A percentile compares a stretch with the other conserved stretches of the same genome.
phyloP scores from a whole-genome alignment of 805 yeast species.

The Pichia eremophila region DNA sequence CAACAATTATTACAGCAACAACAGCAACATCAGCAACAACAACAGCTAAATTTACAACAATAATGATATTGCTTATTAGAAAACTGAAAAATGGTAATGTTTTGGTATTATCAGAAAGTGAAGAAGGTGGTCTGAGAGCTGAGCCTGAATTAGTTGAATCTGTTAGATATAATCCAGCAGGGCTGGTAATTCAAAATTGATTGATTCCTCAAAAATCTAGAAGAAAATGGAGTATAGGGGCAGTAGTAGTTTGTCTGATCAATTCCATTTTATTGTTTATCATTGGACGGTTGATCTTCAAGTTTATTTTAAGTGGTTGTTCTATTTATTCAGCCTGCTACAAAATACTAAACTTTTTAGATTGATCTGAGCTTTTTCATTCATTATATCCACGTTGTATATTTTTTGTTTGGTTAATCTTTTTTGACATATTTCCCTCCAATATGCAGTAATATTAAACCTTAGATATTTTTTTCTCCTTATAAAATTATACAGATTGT shows the following conservation, averaged over 20 bases:
- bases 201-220: background rate
- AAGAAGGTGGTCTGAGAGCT: slow-evolving; percentile 1
- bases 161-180: too few species aligned
- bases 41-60: background rate
- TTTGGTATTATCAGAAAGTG: background rate
- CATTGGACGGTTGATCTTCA: background rate
- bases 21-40: background rate
- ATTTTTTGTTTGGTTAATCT: too few species aligned
- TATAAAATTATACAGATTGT: too few species aligned
- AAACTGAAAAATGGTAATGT: background rate
- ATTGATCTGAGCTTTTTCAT: background rate
- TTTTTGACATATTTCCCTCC: too few species aligned
- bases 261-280: background rate
- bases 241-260: too few species aligned
- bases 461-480: too few species aligned
- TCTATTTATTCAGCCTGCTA: background rate
- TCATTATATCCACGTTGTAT: too few species aligned
- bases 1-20: background rate
- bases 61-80: background rate
- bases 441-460: too few species aligned
- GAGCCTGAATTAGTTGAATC: slow-evolving; percentile 5
- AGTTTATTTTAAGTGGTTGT: background rate
- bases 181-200: too few species aligned
- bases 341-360: background rate
- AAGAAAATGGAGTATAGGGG: background rate